Evolutionary conservation across 148 eudicot genomes (phyloP).

Genomic region (Linanthus parryae): DNA sequence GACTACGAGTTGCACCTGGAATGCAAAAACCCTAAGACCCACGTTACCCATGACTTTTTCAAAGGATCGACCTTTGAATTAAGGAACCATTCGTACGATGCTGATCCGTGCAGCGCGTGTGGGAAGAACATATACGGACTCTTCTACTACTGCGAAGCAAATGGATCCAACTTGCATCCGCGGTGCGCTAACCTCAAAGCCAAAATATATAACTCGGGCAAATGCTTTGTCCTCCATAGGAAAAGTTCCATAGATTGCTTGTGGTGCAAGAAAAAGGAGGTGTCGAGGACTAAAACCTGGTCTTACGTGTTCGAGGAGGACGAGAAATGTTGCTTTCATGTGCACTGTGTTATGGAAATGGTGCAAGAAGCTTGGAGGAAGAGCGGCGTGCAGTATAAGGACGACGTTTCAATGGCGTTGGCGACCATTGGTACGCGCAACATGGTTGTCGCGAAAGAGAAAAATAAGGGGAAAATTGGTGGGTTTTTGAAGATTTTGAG

Average conservation of each 20-base stretch:
- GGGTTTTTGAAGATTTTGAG: not conserved
- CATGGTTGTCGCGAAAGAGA: not conserved
- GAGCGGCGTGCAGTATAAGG: too few relatives aligned
- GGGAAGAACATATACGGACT: slow-evolving; percentile 3
- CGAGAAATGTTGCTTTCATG: not conserved
- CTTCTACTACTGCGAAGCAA: not conserved
- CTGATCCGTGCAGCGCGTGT: not conserved
- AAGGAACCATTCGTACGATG: not conserved
- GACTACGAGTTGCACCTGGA: slow-evolving; percentile 5
- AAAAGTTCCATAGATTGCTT: not conserved
- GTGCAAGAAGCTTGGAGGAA: slow-evolving; percentile 1
- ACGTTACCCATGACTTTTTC: not conserved
- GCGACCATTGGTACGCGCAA: not conserved
- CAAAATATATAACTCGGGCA: not conserved
- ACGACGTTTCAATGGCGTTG: not conserved
- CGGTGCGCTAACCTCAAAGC: not conserved
- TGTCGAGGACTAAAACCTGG: not conserved
- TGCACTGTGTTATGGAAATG: not conserved
- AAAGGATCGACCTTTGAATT: not conserved
- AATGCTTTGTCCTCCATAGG: not conserved
- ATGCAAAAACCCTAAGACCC: not conserved
- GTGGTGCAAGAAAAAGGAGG: not conserved
- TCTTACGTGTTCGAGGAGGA: not conserved
- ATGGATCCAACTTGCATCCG: not conserved
- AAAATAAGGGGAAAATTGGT: not conserved